Percentiles rank a stretch among this genome's conserved stretches.
These are phyloP conservation scores for Aureobasidium musti DNA, from an alignment of 2,329 filamentous ascomycete species.

Conservation along the genomic window DNA sequence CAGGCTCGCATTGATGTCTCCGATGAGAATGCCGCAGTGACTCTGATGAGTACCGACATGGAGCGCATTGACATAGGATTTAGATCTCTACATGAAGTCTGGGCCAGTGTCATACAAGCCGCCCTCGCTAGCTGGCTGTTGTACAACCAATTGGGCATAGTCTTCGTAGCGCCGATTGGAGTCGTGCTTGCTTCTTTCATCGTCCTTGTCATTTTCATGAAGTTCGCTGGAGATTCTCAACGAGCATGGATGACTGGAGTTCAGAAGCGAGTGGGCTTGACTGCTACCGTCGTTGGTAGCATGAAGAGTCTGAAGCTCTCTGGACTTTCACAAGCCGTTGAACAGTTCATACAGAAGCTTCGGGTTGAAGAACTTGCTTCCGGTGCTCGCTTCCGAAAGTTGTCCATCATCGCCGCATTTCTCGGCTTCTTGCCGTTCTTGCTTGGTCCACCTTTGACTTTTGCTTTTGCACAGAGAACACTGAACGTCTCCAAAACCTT, in stretches of 20 bases:
- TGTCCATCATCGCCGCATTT: background rate
- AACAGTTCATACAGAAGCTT: background rate
- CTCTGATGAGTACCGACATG: constrained; percentile 31
- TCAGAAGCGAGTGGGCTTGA: background rate
- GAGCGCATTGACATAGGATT: constrained; percentile 18
- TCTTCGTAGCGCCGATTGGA: constrained; percentile 22
- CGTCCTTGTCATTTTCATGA: background rate
- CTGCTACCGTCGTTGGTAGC: background rate
- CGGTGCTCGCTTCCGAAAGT: background rate
- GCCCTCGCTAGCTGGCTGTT: constrained; percentile 26
- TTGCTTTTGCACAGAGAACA: constrained; percentile 2
- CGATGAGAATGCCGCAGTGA: constrained; percentile 25
- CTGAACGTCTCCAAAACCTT: background rate
- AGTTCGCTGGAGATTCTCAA: constrained; percentile 10
- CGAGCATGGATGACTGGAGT: constrained; percentile 4
- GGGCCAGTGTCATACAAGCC: constrained; percentile 24
- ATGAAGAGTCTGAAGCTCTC: constrained; percentile 3
- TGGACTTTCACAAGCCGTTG: background rate
- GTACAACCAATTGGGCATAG: constrained; percentile 26
- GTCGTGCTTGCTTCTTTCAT: constrained; percentile 7
- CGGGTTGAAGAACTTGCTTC: background rate
- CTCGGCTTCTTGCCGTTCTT: background rate
- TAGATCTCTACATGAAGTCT: constrained; percentile 29
- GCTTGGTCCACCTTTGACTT: background rate
- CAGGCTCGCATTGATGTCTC: background rate